These are phyloP conservation scores for Skeletonema tropicum DNA, from an alignment of 108 stramenopile species.

Conservation along the genomic window DNA sequence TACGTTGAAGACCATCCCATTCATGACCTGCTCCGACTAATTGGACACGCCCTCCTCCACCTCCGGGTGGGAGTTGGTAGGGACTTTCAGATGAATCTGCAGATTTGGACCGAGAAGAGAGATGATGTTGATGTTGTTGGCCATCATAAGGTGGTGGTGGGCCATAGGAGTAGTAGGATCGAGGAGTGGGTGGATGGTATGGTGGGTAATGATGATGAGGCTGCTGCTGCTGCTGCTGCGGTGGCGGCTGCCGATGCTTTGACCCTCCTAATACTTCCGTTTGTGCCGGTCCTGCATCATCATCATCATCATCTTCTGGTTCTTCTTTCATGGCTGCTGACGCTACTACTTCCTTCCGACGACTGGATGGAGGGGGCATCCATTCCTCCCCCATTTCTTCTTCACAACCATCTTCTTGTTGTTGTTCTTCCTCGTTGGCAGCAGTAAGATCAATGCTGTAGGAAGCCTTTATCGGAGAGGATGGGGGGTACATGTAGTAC, in stretches of 20 bases:
- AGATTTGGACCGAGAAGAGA: slow-evolving; percentile 4
- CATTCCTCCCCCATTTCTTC: slow-evolving; percentile 11
- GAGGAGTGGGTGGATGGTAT: slow-evolving; percentile 3
- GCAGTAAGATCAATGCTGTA: slow-evolving; percentile 2
- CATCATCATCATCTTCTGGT: neutral
- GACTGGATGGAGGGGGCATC: slow-evolving; percentile 1
- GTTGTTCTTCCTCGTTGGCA: neutral
- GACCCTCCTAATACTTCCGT: neutral
- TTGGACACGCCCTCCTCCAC: slow-evolving; percentile 2
- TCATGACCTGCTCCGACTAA: neutral
- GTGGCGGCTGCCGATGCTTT: neutral
- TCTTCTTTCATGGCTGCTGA: neutral
- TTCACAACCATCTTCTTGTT: slow-evolving; percentile 2
- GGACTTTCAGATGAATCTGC: neutral
- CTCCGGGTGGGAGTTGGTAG: slow-evolving; percentile 3
- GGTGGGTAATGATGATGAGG: neutral
- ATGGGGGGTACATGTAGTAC: slow-evolving; percentile 5
- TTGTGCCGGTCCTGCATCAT: neutral
- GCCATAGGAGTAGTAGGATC: neutral
- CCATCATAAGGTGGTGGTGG: neutral
- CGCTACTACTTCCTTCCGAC: neutral
- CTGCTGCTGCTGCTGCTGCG: too few relatives aligned
- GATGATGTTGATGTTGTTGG: too few relatives aligned
- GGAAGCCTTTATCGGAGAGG: neutral
- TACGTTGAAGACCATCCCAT: slow-evolving; percentile 7